Base-by-base conservation (phyloP, 345 rosid genomes). In the Linum tenue region DNA sequence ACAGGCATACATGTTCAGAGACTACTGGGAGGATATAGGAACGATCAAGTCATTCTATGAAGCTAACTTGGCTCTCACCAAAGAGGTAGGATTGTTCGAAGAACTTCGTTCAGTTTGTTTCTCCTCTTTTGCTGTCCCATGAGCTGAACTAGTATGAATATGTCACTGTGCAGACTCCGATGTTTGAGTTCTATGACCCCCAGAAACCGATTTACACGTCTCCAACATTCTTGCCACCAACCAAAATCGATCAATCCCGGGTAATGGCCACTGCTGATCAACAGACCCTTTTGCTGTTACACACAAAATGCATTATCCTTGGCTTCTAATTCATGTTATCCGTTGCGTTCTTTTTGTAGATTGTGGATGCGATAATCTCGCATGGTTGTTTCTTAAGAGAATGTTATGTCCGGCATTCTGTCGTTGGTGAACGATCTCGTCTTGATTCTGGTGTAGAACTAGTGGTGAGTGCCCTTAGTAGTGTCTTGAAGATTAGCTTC, bases 11-110 rank as follows among this genome's bases (percentile, higher is more conserved):
- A 60, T 82, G 14, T 92, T 82, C 73, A 76, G 78, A 78, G 98
- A 92, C 76, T 92, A 92, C 67, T 92, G 97, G 94, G 97, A 92
- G 69, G 98, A 92, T 62, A 92, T 92, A 3, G 98, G 98, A 77
- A 92, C 97, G 35, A 85, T 92, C 60, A 85, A 75, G 76, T 73
- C 96, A 65, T 92, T 92, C 69, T 87, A 90, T 39, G 96, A 92
- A 78, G 97, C 97, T 70, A 92, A 92, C 77, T 72, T 92, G 65
- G 98, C 91, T 69, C 97, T 92, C 22, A 83, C 96, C 5, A 87
- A 88, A 67, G 91, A 92, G 94, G 97, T 89, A 73, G 55, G 72
- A 64, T 64, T 70, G 31, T 22, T 22, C 1, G 31, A 22, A 22
- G 31, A 22, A 22, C 31, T 22, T 22, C 31, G 31, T 22, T n/a